phyloP scores from a whole-genome alignment of 257 asterid species.

The Eucommia ulmoides region DNA sequence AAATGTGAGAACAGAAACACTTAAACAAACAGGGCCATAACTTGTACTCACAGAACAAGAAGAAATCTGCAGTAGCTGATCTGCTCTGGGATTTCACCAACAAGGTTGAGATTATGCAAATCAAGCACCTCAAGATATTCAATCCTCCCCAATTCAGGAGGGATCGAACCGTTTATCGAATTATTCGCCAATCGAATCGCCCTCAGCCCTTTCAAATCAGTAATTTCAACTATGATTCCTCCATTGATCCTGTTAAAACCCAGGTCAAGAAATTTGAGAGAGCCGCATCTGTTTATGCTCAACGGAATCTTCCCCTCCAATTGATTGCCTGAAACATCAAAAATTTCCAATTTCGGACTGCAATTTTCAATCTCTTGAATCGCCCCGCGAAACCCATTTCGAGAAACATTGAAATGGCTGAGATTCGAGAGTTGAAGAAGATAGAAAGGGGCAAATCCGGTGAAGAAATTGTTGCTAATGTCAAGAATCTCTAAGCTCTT shows the following conservation, averaged over 20 bases:
- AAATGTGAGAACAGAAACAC: neutral
- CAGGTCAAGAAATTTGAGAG: constrained; percentile 70
- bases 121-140: constrained; percentile 87
- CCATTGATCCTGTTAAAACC: constrained; percentile 62
- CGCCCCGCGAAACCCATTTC: constrained; percentile 50
- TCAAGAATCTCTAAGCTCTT: constrained; percentile 67
- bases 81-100: constrained; percentile 61
- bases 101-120: constrained; percentile 47
- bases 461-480: constrained; percentile 67
- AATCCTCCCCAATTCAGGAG: constrained; percentile 47
- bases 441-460: constrained; percentile 53
- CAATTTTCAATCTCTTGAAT: constrained; percentile 37
- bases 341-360: constrained; percentile 32
- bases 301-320: constrained; percentile 51
- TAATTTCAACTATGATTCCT: constrained; percentile 50
- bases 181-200: constrained; percentile 59
- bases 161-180: constrained; percentile 53
- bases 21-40: neutral
- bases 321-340: constrained; percentile 61
- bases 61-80: constrained; percentile 69
- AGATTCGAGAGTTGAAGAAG: constrained; percentile 36
- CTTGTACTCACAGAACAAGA: constrained; percentile 65
- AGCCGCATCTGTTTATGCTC: constrained; percentile 43
- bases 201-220: constrained; percentile 42
- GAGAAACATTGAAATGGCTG: constrained; percentile 50